A percentile compares a stretch with the other conserved stretches of the same genome.
Conservation (phyloP, 306 rosid species). For the Astragalus glycyphyllos region DNA sequence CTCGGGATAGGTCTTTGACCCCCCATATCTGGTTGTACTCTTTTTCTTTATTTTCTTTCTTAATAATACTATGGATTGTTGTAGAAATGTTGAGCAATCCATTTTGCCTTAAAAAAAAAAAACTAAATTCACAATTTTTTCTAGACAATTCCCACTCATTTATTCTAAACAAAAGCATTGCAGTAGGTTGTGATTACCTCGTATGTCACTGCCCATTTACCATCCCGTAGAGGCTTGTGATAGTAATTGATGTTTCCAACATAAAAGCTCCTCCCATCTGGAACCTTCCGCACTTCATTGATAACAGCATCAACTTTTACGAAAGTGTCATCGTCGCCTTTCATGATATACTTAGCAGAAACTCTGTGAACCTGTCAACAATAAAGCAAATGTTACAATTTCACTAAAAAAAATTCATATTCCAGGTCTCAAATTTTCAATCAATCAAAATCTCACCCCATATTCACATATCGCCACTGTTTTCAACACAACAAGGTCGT, state of each 20-base stretch:
- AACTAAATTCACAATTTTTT: neutral
- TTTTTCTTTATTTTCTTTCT: too few species aligned
- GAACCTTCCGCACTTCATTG: conserved; percentile 62
- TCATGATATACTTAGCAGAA: conserved; percentile 83
- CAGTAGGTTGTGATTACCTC: conserved; percentile 56
- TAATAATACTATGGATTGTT: too few species aligned
- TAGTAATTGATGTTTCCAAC: conserved; percentile 83
- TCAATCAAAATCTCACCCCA: conserved; percentile 71
- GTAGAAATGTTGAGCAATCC: too few species aligned
- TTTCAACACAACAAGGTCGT: conserved; percentile 89
- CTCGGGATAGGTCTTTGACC: too few species aligned
- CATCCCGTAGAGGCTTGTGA: conserved; percentile 82
- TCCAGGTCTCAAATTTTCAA: neutral
- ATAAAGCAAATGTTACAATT: conserved; percentile 11
- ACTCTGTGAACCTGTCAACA: conserved; percentile 64
- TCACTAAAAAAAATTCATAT: too few species aligned
- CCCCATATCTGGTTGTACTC: too few species aligned
- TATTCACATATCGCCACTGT: conserved; percentile 90
- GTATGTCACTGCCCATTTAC: conserved; percentile 93
- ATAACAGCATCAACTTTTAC: conserved; percentile 76
- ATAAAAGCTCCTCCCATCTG: conserved; percentile 62
- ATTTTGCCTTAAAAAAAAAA: neutral
- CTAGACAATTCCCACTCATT: neutral
- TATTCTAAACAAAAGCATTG: conserved; percentile 4
- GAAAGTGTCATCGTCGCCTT: conserved; percentile 94